phyloP scores from a whole-genome alignment of 2,329 filamentous ascomycete species.

The Myriosclerotinia curreyana region DNA sequence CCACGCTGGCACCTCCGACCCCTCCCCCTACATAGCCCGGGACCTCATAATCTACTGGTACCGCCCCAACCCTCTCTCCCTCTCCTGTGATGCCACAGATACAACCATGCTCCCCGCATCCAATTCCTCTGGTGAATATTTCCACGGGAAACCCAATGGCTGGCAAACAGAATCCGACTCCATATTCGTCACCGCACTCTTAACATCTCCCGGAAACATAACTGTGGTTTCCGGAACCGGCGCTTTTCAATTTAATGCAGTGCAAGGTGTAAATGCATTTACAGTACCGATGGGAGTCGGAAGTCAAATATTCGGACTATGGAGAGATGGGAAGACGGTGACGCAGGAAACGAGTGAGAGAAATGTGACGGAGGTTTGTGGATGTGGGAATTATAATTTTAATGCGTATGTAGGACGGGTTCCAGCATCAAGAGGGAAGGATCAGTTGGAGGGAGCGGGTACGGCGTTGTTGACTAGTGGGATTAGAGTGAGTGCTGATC shows the following conservation, averaged over 20 bases:
- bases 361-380: neutral
- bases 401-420: slow-evolving; percentile 21
- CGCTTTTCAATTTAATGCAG: neutral
- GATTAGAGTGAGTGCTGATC: neutral
- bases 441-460: neutral
- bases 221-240: slow-evolving; percentile 1
- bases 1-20: neutral
- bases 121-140: slow-evolving; percentile 8
- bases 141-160: slow-evolving; percentile 14
- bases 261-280: neutral
- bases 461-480: neutral
- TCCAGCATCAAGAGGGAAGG: neutral
- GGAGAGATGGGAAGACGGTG: neutral
- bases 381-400: slow-evolving; percentile 20
- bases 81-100: slow-evolving; percentile 16
- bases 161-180: slow-evolving; percentile 17
- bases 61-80: neutral
- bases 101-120: slow-evolving; percentile 16
- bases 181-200: slow-evolving; percentile 10
- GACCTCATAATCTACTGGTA: slow-evolving; percentile 20
- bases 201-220: slow-evolving; percentile 2
- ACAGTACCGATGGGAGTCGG: neutral
- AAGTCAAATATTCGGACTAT: slow-evolving; percentile 3
- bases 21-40: neutral
- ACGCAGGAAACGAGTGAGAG: neutral